Percentiles rank a stretch among this genome's conserved stretches.
These are phyloP conservation scores for Abelmoschus esculentus DNA, from an alignment of 345 rosid species.

Conservation along the genomic window DNA sequence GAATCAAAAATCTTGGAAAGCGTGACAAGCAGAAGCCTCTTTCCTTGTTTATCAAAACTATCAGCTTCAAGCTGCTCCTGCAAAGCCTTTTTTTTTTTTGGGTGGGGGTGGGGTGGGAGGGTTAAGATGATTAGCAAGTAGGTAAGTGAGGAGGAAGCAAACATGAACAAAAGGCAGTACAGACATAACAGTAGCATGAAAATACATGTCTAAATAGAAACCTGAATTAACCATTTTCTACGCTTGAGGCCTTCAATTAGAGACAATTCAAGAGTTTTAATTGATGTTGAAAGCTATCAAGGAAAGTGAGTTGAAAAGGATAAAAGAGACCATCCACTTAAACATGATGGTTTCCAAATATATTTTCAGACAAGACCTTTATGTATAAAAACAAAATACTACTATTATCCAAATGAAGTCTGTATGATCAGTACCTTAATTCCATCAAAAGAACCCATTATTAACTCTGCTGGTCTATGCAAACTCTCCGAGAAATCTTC, in stretches of 20 bases:
- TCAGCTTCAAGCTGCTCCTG: conserved; percentile 45
- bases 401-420: neutral
- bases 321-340: neutral
- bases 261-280: neutral
- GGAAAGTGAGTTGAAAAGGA: neutral
- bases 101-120: neutral
- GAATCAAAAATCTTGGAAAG: conserved; percentile 54
- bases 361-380: neutral
- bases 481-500: conserved; percentile 43
- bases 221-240: neutral
- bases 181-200: neutral
- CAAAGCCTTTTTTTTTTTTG: conserved; percentile 60
- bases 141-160: neutral
- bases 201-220: neutral
- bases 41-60: conserved; percentile 48
- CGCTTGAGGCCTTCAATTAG: neutral
- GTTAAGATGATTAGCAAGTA: neutral
- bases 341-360: neutral
- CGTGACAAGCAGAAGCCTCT: conserved; percentile 47
- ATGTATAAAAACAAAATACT: neutral
- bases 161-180: neutral
- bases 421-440: conserved; percentile 33
- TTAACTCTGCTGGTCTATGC: conserved; percentile 63
- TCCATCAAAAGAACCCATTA: conserved; percentile 64
- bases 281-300: neutral